Conservation (phyloP, 2,329 filamentous ascomycete species). For the Hymenoscyphus occultus region DNA sequence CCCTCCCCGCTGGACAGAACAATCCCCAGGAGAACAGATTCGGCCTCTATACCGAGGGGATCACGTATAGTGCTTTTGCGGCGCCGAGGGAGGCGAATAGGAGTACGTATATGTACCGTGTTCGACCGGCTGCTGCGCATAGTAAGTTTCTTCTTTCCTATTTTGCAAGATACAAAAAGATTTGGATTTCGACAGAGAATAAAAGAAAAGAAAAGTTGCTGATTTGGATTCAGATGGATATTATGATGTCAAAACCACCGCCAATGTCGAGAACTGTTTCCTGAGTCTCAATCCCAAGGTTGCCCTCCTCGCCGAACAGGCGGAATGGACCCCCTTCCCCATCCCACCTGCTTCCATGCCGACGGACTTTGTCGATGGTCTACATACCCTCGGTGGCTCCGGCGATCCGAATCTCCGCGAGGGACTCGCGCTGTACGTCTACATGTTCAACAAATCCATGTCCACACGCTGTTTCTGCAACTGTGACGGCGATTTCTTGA, state of each 20-base stretch:
- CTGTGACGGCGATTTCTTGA: conserved; percentile 63
- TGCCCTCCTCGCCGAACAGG: conserved; percentile 44
- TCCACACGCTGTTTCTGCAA: conserved; percentile 45
- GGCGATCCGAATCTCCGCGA: conserved; percentile 50
- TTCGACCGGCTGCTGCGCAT: conserved; percentile 43
- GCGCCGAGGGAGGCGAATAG: conserved; percentile 42
- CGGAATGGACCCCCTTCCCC: conserved; percentile 46
- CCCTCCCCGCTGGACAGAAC: conserved; percentile 42
- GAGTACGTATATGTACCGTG: conserved; percentile 45
- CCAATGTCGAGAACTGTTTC: conserved; percentile 72
- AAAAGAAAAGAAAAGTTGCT: not conserved
- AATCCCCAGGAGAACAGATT: conserved; percentile 43
- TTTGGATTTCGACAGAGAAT: too few species aligned
- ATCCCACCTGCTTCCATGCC: conserved; percentile 41
- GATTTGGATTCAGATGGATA: conserved; percentile 47
- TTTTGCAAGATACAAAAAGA: not conserved
- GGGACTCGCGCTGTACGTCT: conserved; percentile 49
- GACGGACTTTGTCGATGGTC: conserved; percentile 47
- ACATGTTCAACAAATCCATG: conserved; percentile 48
- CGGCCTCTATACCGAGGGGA: conserved; percentile 45
- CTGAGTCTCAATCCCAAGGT: conserved; percentile 46
- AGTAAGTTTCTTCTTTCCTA: conserved; percentile 31
- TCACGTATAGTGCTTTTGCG: conserved; percentile 44
- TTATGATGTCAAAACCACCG: conserved; percentile 43
- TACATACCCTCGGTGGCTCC: conserved; percentile 48